A percentile compares a stretch with the other conserved stretches of the same genome.
These are phyloP conservation scores for Tetrapisispora fleetii DNA, from an alignment of 805 yeast genomes.

Conservation along the genomic window DNA sequence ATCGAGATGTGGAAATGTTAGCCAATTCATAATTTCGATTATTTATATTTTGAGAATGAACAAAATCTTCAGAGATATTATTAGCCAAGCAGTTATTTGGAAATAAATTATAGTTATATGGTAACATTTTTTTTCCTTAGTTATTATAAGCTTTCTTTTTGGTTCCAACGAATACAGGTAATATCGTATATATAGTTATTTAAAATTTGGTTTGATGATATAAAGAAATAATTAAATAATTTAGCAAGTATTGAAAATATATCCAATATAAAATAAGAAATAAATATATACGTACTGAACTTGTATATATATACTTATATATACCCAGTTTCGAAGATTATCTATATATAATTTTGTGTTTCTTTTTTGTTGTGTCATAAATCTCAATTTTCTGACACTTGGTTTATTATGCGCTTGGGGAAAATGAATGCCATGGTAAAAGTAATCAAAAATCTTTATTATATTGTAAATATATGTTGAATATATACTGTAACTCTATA, in stretches of 20 bases:
- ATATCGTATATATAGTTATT: background rate
- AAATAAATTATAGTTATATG: background rate
- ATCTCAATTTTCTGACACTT: background rate
- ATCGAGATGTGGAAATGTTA: background rate
- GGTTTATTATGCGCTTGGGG: background rate
- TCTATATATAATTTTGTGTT: background rate
- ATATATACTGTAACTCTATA: background rate
- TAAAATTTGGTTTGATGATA: background rate
- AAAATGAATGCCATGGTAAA: no score
- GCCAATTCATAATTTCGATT: background rate
- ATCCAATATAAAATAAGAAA: background rate
- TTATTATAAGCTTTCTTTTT: no score
- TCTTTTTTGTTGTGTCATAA: background rate
- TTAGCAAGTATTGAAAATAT: background rate
- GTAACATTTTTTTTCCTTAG: background rate
- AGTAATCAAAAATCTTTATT: no score
- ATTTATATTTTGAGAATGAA: background rate
- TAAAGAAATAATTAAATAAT: no score
- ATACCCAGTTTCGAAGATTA: no score
- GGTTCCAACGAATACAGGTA: background rate
- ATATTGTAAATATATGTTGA: no score
- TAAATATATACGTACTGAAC: background rate
- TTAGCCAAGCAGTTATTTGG: background rate
- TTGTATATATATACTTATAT: background rate
- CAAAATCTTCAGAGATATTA: background rate